Base-by-base conservation (phyloP, 192 early-diverging fungal genomes). In the Coemansia sp. region DNA sequence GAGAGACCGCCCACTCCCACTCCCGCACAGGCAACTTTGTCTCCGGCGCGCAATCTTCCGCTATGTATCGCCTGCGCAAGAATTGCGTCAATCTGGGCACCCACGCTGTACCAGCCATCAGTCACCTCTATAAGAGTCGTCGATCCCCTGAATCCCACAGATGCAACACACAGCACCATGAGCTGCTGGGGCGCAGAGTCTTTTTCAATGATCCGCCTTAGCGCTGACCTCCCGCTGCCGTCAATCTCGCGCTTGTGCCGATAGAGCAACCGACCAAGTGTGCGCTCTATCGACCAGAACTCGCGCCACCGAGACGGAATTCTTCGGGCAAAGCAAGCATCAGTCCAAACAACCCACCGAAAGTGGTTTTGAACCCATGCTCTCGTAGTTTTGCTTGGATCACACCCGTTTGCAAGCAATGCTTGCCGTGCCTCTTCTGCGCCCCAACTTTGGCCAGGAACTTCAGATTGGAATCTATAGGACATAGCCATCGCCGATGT, bases 101-200 rank as follows among this genome's bases (percentile, higher is more conserved):
- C 21, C 10, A 81, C 33, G 46, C 66, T 31, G 60, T 81, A 81
- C 78, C 78, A 81, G 24, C 78, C 74, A 52, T 81, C 78, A 4
- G 74, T 81, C 14, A 81, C 66, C 63, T 81, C 70, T 1, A 69
- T 31, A 9, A 25, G 36, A 14, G 29, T n/a, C 22, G 17, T 51
- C 4, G 14, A 30, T 9, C 51, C 59, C 1, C 19, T 31, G 4
- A 29, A 14, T 27, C 5, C 51, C 5, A 68, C 21, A 5, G 56
- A 39, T 57, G 78, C 74, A 2, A 81, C 64, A 23, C 63, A 72
- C 51, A 81, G 70, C 42, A 81, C 67, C 70, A 75, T 72, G 36
- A 67, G 62, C 59, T 68, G 72, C 59, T 75, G 70, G 14, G 78
- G 24, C 10, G 70, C 62, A 19, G 69, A 57, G 42, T 81, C 74